Conservation (phyloP, 2,329 filamentous ascomycete species). For the Penicillium sp. region DNA sequence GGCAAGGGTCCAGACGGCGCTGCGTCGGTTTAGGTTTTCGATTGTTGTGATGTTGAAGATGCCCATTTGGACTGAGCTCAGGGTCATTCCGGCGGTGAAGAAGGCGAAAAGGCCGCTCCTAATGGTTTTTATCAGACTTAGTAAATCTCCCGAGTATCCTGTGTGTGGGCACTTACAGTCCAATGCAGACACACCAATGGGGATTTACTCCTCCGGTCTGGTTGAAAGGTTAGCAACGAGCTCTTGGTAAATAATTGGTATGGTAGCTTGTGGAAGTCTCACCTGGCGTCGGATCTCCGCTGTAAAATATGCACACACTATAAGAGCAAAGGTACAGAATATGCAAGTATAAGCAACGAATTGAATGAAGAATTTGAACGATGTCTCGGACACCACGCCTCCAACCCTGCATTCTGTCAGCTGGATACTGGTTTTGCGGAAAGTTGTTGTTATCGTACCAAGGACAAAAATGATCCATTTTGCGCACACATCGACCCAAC, state of each 20-base stretch:
- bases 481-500: constrained; percentile 74
- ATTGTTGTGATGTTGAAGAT: constrained; percentile 79
- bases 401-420: constrained; percentile 64
- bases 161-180: constrained; percentile 48
- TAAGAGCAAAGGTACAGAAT: constrained; percentile 65
- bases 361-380: constrained; percentile 90
- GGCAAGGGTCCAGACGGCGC: constrained; percentile 69
- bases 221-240: constrained; percentile 14
- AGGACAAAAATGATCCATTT: constrained; percentile 96
- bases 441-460: constrained; percentile 51
- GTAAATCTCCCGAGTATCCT: background rate
- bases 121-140: constrained; percentile 19
- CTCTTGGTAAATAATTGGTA: background rate
- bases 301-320: constrained; percentile 64
- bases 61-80: constrained; percentile 69
- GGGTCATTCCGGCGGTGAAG: constrained; percentile 77
- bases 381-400: constrained; percentile 80
- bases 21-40: constrained; percentile 66
- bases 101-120: constrained; percentile 69
- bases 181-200: constrained; percentile 66
- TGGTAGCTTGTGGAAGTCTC: constrained; percentile 16
- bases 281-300: constrained; percentile 54
- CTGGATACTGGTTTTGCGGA: background rate
- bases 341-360: constrained; percentile 73
- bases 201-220: constrained; percentile 50